Evolutionary conservation across 2,329 filamentous ascomycete species (phyloP).

Genomic region (Diaporthe citrichinensis): DNA sequence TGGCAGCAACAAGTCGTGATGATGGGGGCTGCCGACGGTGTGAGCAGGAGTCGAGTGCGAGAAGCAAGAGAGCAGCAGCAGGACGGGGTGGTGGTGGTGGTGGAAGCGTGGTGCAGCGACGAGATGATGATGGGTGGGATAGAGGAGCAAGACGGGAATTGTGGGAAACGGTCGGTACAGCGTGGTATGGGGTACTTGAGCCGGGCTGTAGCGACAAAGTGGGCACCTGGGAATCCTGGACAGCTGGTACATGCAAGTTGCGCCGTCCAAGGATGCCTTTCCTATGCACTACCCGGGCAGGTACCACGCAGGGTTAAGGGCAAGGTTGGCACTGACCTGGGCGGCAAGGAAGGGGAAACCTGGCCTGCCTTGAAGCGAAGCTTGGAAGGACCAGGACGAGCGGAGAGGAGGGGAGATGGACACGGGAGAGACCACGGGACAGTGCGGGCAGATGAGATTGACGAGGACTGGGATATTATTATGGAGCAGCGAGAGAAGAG

Average conservation of each 20-base stretch:
- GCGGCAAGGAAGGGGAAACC: constrained; percentile 26
- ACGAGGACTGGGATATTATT: constrained; percentile 18
- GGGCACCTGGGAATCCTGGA: constrained; percentile 35
- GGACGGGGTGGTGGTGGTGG: constrained; percentile 39
- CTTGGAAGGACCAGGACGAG: constrained; percentile 12
- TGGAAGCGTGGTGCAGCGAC: constrained; percentile 32
- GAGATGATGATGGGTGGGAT: constrained; percentile 20
- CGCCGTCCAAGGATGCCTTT: constrained; percentile 29
- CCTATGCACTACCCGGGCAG: constrained; percentile 28
- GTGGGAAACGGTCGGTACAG: constrained; percentile 33
- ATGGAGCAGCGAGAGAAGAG: constrained; percentile 33
- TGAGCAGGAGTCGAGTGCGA: not conserved
- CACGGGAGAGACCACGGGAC: constrained; percentile 10
- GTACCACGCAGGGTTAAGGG: constrained; percentile 29
- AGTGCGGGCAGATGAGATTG: constrained; percentile 28
- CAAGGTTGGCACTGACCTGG: constrained; percentile 39
- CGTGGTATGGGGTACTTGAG: constrained; percentile 42
- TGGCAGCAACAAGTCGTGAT: not conserved
- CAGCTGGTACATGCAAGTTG: constrained; percentile 24
- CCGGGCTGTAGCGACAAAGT: constrained; percentile 30
- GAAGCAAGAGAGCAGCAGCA: constrained; percentile 42
- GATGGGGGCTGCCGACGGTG: not conserved
- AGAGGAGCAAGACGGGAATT: constrained; percentile 32
- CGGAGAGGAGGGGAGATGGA: constrained; percentile 11
- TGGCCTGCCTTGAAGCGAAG: constrained; percentile 29